Percentiles rank a stretch among this genome's conserved stretches.
Evolutionary conservation across 1,284 basidiomycete species (phyloP).

Genomic region (Lignosus rhinocerotis): DNA sequence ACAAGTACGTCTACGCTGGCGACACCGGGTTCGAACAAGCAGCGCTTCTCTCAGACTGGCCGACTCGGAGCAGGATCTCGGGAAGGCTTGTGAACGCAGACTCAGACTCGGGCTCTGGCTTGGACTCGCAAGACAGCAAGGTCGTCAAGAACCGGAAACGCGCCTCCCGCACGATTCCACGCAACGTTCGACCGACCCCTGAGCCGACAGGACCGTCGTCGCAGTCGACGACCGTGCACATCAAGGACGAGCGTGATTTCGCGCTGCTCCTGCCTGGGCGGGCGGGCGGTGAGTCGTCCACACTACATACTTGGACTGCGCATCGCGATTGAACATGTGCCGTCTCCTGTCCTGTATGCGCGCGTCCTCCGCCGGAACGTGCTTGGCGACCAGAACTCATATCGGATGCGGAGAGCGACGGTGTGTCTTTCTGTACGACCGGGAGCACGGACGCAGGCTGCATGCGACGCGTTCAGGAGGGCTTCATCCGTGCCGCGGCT

Average conservation of each 20-base stretch:
- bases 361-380: not conserved
- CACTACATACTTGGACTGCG: not conserved
- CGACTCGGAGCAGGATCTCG: not conserved
- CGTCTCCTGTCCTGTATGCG: not conserved
- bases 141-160: constrained; percentile 5
- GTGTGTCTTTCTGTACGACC: constrained; percentile 40
- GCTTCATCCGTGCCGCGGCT: constrained; percentile 45
- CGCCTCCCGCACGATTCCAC: constrained; percentile 8
- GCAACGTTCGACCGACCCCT: constrained; percentile 43
- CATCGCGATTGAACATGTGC: not conserved
- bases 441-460: constrained; percentile 30
- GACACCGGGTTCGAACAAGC: not conserved
- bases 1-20: not conserved
- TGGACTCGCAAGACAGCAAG: constrained; percentile 4
- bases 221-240: constrained; percentile 42
- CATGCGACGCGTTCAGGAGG: constrained; percentile 34
- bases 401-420: constrained; percentile 45
- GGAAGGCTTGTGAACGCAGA: not conserved
- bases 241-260: constrained; percentile 37
- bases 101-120: not conserved
- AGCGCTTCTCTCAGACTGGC: not conserved
- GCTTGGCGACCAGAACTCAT: constrained; percentile 38
- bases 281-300: constrained; percentile 36
- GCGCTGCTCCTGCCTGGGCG: constrained; percentile 41
- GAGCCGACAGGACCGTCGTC: constrained; percentile 45